These are phyloP conservation scores for Aspergillus ruber DNA, from an alignment of 2,329 filamentous ascomycete genomes.

Conservation along the genomic window DNA sequence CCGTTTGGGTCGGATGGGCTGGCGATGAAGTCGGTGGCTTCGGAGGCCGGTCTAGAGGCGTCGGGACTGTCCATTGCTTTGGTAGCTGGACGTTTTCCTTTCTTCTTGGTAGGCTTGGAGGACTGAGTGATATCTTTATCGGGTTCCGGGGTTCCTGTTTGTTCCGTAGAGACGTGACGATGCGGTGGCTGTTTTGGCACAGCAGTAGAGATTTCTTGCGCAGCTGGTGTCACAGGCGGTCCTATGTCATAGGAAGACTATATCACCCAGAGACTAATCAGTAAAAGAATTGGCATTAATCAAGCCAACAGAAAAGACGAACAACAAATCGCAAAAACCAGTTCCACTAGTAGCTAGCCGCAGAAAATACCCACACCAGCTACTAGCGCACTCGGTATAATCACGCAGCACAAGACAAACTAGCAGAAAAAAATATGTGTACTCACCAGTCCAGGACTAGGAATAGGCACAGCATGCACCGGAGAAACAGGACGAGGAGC, in stretches of 20 bases:
- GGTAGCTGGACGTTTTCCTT: background rate
- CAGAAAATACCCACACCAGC: too few species aligned
- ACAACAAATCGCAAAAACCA: too few species aligned
- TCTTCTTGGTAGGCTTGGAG: background rate
- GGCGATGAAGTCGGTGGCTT: background rate
- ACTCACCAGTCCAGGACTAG: background rate
- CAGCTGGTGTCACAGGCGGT: too few species aligned
- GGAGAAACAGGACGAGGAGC: background rate
- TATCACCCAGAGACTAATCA: too few species aligned
- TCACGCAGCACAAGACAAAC: background rate
- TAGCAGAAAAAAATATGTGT: background rate
- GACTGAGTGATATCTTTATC: background rate
- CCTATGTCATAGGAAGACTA: too few species aligned
- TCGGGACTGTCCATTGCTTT: background rate
- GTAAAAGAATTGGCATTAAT: too few species aligned
- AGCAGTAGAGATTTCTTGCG: too few species aligned
- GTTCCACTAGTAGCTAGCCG: too few species aligned
- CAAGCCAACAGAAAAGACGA: too few species aligned
- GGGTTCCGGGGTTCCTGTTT: background rate
- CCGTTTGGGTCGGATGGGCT: too few species aligned
- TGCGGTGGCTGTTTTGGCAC: too few species aligned
- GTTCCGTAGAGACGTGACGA: too few species aligned
- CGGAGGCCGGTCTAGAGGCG: background rate
- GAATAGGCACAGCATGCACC: background rate
- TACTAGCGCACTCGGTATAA: background rate